These are phyloP conservation scores for Sclerotinia glacialis DNA, from an alignment of 2,329 filamentous ascomycete genomes.

Conservation along the genomic window DNA sequence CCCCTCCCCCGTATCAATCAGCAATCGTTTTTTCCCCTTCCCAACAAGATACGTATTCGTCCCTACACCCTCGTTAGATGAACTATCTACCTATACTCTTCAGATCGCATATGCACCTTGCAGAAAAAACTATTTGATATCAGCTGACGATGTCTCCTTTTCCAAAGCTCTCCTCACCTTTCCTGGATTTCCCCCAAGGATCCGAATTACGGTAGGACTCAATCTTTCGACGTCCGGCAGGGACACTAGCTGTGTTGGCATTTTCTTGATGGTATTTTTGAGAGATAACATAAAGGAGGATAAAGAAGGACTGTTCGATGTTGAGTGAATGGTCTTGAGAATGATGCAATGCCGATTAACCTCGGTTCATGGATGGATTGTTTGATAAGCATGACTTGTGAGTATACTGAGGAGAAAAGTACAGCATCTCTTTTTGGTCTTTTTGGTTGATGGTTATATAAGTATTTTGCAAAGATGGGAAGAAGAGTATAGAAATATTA, in stretches of 20 bases:
- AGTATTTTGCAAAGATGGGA: neutral
- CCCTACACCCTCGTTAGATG: slow-evolving; percentile 56
- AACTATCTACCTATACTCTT: neutral
- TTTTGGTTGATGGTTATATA: neutral
- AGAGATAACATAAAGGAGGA: neutral
- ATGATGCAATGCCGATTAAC: slow-evolving; percentile 19
- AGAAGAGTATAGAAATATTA: neutral
- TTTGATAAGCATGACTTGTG: slow-evolving; percentile 11
- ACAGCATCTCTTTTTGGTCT: neutral
- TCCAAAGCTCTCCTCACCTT: slow-evolving; percentile 57
- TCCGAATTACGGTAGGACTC: slow-evolving; percentile 73
- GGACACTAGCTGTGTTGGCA: slow-evolving; percentile 37
- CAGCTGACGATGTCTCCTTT: slow-evolving; percentile 17
- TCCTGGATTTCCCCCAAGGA: slow-evolving; percentile 86
- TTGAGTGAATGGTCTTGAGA: neutral
- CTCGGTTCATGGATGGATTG: slow-evolving; percentile 10
- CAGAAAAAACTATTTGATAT: slow-evolving; percentile 52
- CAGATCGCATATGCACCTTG: slow-evolving; percentile 47
- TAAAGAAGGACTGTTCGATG: neutral
- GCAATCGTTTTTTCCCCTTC: slow-evolving; percentile 65
- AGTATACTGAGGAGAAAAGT: neutral
- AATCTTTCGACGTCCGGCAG: slow-evolving; percentile 74
- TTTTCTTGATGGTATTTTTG: slow-evolving; percentile 26
- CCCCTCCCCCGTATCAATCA: slow-evolving; percentile 89
- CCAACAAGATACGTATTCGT: slow-evolving; percentile 96